phyloP scores from a whole-genome alignment of 495 filamentous ascomycete genomes.

The Annulohypoxylon maeteangense region DNA sequence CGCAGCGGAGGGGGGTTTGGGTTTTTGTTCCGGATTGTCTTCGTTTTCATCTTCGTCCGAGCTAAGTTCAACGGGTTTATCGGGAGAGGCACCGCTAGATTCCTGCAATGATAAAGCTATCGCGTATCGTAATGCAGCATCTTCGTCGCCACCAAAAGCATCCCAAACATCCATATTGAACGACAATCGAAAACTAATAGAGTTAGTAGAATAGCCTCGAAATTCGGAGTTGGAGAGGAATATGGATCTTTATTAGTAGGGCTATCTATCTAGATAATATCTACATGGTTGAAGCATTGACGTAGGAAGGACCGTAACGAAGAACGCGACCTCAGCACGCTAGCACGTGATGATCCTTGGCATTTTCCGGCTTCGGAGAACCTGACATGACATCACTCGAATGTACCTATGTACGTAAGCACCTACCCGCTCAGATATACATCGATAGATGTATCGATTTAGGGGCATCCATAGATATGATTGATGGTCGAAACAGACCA shows the following conservation, averaged over 20 bases:
- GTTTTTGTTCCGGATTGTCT: slow-evolving; percentile 31
- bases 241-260: background rate
- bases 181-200: background rate
- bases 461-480: too few species aligned
- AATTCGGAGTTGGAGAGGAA: background rate
- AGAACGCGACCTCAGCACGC: slow-evolving; percentile 30
- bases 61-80: slow-evolving; percentile 37
- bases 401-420: too few species aligned
- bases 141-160: slow-evolving; percentile 51
- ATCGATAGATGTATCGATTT: background rate
- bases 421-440: background rate
- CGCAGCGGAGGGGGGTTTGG: slow-evolving; percentile 20
- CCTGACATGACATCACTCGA: slow-evolving; percentile 2
- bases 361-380: background rate
- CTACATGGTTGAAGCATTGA: background rate
- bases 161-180: slow-evolving; percentile 37
- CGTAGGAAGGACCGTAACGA: slow-evolving; percentile 10
- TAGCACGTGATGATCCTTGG: slow-evolving; percentile 32
- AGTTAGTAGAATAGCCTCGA: background rate
- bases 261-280: background rate
- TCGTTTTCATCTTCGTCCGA: slow-evolving; percentile 44
- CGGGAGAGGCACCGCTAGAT: slow-evolving; percentile 14
- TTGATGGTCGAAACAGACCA: background rate
- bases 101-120: slow-evolving; percentile 58
- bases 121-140: slow-evolving; percentile 57